These are phyloP conservation scores for Trametes sanguinea DNA, from an alignment of 768 basidiomycete species.

Conservation along the genomic window DNA sequence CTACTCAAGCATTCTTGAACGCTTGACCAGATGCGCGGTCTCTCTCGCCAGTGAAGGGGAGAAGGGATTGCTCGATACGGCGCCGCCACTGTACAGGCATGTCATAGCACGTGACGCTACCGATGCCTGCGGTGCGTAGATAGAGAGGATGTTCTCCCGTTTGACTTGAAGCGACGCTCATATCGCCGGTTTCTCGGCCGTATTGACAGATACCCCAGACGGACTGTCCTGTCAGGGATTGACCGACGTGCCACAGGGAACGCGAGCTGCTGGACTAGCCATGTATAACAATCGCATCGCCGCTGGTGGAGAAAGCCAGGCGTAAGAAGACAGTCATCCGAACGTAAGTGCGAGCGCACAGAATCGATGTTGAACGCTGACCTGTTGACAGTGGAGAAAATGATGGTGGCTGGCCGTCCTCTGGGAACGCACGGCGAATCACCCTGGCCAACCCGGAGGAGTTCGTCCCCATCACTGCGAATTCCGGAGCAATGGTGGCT, in stretches of 20 bases:
- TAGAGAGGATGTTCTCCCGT: slow-evolving; percentile 1
- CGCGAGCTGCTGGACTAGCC: slow-evolving; percentile 1
- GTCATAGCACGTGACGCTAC: not conserved
- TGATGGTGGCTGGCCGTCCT: not conserved
- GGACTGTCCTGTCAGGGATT: not conserved
- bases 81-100: not conserved
- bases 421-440: not conserved
- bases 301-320: slow-evolving; percentile 6
- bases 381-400: not conserved
- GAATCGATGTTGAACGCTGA: not conserved
- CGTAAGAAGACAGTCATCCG: not conserved
- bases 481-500: too few species aligned
- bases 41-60: not conserved
- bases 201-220: not conserved
- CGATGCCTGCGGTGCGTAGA: not conserved
- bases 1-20: not conserved
- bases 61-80: slow-evolving; percentile 3
- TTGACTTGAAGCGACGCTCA: not conserved
- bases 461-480: not conserved
- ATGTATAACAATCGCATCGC: not conserved
- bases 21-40: not conserved
- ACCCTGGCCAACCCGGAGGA: not conserved
- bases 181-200: not conserved
- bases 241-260: not conserved
- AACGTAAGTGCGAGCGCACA: slow-evolving; percentile 5